Evolutionary conservation across 108 stramenopile genomes (phyloP).

Genomic region (Pseudonitzschia pungens): DNA sequence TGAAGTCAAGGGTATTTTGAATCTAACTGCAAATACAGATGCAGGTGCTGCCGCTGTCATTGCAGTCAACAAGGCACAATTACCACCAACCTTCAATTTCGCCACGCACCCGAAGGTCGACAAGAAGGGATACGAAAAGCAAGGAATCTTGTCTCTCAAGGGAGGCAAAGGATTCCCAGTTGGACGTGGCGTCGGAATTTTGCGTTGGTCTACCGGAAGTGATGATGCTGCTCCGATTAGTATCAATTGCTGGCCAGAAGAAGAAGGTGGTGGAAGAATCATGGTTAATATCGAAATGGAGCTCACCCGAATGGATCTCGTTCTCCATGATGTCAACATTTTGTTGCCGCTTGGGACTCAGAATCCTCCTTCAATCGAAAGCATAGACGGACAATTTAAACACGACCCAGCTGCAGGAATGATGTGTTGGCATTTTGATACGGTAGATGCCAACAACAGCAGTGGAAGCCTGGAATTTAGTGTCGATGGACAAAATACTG

Average conservation of each 20-base stretch:
- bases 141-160: conserved; percentile 88
- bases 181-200: conserved; percentile 89
- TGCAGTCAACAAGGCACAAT: conserved; percentile 75
- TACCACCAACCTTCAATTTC: conserved; percentile 78
- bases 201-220: conserved; percentile 89
- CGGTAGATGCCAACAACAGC: conserved; percentile 84
- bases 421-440: conserved; percentile 95
- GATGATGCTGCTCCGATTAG: conserved; percentile 93
- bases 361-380: conserved; percentile 78
- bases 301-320: conserved; percentile 70
- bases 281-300: conserved; percentile 97
- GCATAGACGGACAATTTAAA: conserved; percentile 90
- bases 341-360: conserved; percentile 91
- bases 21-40: conserved; percentile 96
- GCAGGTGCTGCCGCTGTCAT: conserved; percentile 84
- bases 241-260: conserved; percentile 99
- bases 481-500: conserved; percentile 74
- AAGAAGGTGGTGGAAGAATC: conserved; percentile 90
- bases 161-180: conserved; percentile 94
- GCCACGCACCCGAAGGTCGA: conserved; percentile 98
- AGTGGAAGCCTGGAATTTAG: conserved; percentile 92
- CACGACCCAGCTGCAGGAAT: conserved; percentile 89
- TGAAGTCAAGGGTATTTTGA: conserved; percentile 96
- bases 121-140: conserved; percentile 88
- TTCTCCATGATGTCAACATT: conserved; percentile 93